These are phyloP conservation scores for Barnettozyma californica DNA, from an alignment of 805 yeast genomes.

Conservation along the genomic window DNA sequence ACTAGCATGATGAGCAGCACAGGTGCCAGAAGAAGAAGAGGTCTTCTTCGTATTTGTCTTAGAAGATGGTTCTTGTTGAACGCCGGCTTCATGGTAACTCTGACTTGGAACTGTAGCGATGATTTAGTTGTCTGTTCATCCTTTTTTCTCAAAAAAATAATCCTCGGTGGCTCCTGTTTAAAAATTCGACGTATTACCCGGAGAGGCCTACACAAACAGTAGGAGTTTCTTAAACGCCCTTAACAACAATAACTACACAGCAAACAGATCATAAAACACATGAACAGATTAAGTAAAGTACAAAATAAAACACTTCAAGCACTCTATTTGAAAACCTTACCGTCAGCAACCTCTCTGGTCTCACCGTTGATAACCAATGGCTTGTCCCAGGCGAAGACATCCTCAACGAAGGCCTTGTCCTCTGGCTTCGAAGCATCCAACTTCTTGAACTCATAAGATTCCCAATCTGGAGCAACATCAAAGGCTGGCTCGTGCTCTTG, in stretches of 20 bases:
- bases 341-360: slow-evolving; percentile 86
- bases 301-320: neutral
- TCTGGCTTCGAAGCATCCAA: slow-evolving; percentile 75
- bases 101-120: neutral
- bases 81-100: slow-evolving; percentile 21
- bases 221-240: too few relatives aligned
- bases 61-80: slow-evolving; percentile 30
- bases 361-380: slow-evolving; percentile 80
- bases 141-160: neutral
- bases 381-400: slow-evolving; percentile 98
- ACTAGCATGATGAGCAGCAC: slow-evolving; percentile 36
- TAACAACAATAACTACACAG: neutral
- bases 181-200: neutral
- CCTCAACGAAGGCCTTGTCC: slow-evolving; percentile 74
- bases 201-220: too few relatives aligned
- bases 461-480: slow-evolving; percentile 99
- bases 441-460: slow-evolving; percentile 80
- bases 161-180: neutral
- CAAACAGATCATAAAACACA: slow-evolving; percentile 2
- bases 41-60: slow-evolving; percentile 59
- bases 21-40: slow-evolving; percentile 43
- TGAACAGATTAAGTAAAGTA: neutral
- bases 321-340: slow-evolving; percentile 89
- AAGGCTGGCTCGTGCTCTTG: slow-evolving; percentile 88
- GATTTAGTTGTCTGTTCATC: neutral